A percentile compares a stretch with the other conserved stretches of the same genome.
Evolutionary conservation across 257 asterid genomes (phyloP).

Genomic region (Eustoma russellianum): DNA sequence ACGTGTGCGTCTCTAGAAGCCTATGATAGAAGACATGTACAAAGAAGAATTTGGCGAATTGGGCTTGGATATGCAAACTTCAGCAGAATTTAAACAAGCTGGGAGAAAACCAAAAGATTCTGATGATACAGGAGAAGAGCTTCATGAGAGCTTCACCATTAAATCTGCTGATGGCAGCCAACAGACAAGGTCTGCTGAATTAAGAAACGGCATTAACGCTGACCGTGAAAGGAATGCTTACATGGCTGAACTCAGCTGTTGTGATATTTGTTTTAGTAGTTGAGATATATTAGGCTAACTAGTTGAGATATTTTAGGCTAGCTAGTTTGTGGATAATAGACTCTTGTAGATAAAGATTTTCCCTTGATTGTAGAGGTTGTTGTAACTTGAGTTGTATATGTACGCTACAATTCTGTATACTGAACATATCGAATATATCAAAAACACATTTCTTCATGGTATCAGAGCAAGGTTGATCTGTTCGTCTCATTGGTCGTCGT

Average conservation of each 20-base stretch:
- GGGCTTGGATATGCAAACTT: constrained; percentile 39
- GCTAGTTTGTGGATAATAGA: too few relatives aligned
- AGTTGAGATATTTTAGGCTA: too few relatives aligned
- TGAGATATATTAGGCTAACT: too few relatives aligned
- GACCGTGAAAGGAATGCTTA: constrained; percentile 16
- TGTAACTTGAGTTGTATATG: too few relatives aligned
- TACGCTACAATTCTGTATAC: too few relatives aligned
- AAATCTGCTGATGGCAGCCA: constrained; percentile 17
- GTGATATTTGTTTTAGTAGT: too few relatives aligned
- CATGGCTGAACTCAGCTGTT: constrained; percentile 14
- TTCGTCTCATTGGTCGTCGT: too few relatives aligned
- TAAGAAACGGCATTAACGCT: constrained; percentile 16
- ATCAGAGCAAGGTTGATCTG: too few relatives aligned
- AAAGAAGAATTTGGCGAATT: constrained; percentile 63
- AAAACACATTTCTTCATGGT: too few relatives aligned
- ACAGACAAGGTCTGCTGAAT: constrained; percentile 16
- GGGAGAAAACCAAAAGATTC: constrained; percentile 28
- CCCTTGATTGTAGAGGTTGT: too few relatives aligned
- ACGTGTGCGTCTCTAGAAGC: constrained; percentile 79
- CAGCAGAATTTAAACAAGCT: constrained; percentile 20
- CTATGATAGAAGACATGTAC: constrained; percentile 89
- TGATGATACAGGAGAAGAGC: constrained; percentile 31
- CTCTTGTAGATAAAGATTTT: too few relatives aligned
- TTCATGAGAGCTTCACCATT: constrained; percentile 24
- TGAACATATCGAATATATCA: too few relatives aligned